Base-by-base conservation (phyloP, 2,329 filamentous ascomycete genomes). In the Sporothrix pallida region DNA sequence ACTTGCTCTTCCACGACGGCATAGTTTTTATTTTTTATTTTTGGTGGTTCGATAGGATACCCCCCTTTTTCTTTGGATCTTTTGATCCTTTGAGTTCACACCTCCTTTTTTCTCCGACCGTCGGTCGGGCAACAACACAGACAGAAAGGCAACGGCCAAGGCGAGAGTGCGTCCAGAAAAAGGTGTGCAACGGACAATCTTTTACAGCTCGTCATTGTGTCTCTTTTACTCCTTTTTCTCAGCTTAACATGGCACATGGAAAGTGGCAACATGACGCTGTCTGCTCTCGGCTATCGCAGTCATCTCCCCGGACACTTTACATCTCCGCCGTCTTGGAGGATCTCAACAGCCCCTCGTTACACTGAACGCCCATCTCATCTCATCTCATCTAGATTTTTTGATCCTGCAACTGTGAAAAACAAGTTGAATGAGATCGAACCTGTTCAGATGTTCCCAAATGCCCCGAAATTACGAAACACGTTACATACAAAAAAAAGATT, bases 301-400 rank as follows among this genome's bases (percentile, higher is more conserved):
- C 31, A 37, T 37, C 31, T 37, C 15, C 23, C 23, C 65, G 65
- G 46, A 37, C 15, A 52, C 23, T 52, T 69, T 69, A 52, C 31
- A 37, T 37, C 31, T 37, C 31, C 31, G 2, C 31, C 4, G 31
- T 37, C 31, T 37, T 37, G 4, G 7, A 37, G 7, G 65, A 54
- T 69, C 65, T 52, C 65, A 54, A 3, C 31, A 37, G 31, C 31
- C 52, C 63, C 44, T 68, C 10, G 44, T 68, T 68, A 26, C 63
- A 50, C 63, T 13, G 62, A 48, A 20, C 37, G 23, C 31, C 63
- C 26, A 68, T 68, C 13, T 68, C 46, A 50, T 50, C 63, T 50
- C 31, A 37, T 37, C 7, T 37, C 31, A 5, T 37, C 31, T 37
- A 37, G 31, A 37, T 37, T 37, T 37, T 37, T 37, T 37, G 31